Evolutionary conservation across 2,329 filamentous ascomycete genomes (phyloP).

Genomic region (Metarhizium robertsii): DNA sequence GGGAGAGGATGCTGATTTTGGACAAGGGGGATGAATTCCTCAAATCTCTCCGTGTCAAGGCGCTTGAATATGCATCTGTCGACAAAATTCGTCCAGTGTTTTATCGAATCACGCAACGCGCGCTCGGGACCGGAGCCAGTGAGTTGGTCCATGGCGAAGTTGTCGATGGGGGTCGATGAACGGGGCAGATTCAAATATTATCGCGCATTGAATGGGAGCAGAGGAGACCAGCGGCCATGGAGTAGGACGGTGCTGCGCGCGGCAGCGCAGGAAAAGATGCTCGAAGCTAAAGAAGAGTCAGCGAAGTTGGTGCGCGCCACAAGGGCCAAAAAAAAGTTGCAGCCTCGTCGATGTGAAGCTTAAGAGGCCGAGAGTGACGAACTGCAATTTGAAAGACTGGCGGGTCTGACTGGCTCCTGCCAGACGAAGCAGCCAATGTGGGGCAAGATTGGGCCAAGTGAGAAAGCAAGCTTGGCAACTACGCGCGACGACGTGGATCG

Average conservation of each 20-base stretch:
- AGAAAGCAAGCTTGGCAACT: too few relatives aligned
- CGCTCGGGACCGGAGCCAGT: slow-evolving; percentile 10
- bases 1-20: slow-evolving; percentile 42
- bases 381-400: background rate
- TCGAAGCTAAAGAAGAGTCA: background rate
- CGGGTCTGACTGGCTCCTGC: too few relatives aligned
- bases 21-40: slow-evolving; percentile 38
- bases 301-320: background rate
- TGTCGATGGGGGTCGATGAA: background rate
- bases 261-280: slow-evolving; percentile 4
- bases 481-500: too few relatives aligned
- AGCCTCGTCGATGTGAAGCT: too few relatives aligned
- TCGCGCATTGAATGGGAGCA: background rate
- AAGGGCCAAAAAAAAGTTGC: background rate
- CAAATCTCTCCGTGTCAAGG: slow-evolving; percentile 44
- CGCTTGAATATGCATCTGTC: slow-evolving; percentile 39
- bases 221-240: slow-evolving; percentile 3
- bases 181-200: background rate
- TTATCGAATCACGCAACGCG: slow-evolving; percentile 18
- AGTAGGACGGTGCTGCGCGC: slow-evolving; percentile 3
- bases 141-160: slow-evolving; percentile 17
- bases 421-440: too few relatives aligned
- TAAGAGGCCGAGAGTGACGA: background rate
- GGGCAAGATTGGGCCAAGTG: too few relatives aligned
- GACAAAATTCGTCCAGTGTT: slow-evolving; percentile 43